A percentile compares a stretch with the other conserved stretches of the same genome.
phyloP scores from a whole-genome alignment of 139 green algal species.

The Coccomyxa sp. region DNA sequence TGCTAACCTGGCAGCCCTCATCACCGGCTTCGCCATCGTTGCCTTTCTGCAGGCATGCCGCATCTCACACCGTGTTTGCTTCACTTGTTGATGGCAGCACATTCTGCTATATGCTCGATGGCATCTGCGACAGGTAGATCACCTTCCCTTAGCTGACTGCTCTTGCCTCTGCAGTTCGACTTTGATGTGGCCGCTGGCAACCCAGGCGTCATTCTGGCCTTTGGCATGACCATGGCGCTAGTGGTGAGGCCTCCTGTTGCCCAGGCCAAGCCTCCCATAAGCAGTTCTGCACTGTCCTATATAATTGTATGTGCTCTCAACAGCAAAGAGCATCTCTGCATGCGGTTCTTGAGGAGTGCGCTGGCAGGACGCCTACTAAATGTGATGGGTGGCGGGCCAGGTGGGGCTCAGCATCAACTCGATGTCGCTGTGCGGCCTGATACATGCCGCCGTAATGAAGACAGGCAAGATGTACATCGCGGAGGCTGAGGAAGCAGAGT shows the following conservation, averaged over 20 bases:
- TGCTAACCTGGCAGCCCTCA: conserved; percentile 3
- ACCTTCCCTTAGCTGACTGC: not conserved
- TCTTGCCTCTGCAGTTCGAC: not conserved
- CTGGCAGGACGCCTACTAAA: too few species aligned
- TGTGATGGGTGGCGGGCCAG: not conserved
- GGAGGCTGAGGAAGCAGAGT: not conserved
- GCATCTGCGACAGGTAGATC: not conserved
- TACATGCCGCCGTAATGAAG: not conserved
- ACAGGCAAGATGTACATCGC: not conserved
- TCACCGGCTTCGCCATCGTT: not conserved
- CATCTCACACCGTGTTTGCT: not conserved
- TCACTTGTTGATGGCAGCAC: not conserved
- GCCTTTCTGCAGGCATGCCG: not conserved
- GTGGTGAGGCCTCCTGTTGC: not conserved
- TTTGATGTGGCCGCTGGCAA: not conserved
- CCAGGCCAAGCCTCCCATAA: not conserved
- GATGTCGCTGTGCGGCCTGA: not conserved
- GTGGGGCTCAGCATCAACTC: not conserved
- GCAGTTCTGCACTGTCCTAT: not conserved
- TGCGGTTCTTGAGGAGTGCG: too few species aligned
- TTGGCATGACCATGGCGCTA: not conserved
- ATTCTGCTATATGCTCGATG: not conserved
- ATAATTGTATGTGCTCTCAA: too few species aligned
- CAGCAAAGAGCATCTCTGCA: too few species aligned
- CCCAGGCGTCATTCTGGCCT: not conserved